Evolutionary conservation across 202 grass and related monocot genomes (phyloP).

Genomic region (Carex sylvatica): DNA sequence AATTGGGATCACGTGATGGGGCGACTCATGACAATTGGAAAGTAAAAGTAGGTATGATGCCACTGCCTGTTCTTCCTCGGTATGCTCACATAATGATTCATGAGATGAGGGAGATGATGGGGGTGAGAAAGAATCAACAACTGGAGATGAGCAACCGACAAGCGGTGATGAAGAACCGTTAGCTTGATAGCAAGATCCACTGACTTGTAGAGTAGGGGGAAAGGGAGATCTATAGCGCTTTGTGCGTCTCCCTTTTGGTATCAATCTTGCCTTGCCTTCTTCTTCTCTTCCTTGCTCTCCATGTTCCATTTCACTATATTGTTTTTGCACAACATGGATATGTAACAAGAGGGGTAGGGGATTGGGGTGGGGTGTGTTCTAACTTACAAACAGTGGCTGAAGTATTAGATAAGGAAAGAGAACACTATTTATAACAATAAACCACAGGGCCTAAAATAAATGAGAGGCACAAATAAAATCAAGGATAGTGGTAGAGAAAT

Average conservation of each 20-base stretch:
- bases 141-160: neutral
- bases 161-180: neutral
- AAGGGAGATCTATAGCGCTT: conserved; percentile 3
- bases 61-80: conserved; percentile 13
- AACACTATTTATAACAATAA: neutral
- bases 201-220: neutral
- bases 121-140: neutral
- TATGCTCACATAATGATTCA: conserved; percentile 9
- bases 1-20: neutral
- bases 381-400: neutral
- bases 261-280: neutral
- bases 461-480: neutral
- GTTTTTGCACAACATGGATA: neutral
- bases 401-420: neutral
- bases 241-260: conserved; percentile 14
- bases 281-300: neutral
- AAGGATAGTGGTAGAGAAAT: neutral
- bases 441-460: neutral
- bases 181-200: neutral
- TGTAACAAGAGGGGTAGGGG: neutral
- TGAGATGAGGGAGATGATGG: neutral
- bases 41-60: neutral
- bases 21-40: neutral
- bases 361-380: neutral
- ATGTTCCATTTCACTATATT: conserved; percentile 9